These are phyloP conservation scores for Candida mattraensis DNA, from an alignment of 805 yeast genomes.

Conservation along the genomic window DNA sequence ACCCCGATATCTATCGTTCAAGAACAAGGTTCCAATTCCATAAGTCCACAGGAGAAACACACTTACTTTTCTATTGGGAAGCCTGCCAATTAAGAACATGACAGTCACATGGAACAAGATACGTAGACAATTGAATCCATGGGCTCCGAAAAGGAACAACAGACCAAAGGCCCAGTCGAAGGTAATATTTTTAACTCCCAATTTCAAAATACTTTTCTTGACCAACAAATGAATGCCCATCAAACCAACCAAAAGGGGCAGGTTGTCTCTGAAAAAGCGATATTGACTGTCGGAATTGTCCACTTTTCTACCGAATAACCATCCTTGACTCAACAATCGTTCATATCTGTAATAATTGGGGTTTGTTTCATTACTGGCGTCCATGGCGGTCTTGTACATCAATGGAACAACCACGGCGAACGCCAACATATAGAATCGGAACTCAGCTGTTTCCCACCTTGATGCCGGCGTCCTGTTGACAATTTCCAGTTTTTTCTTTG, in stretches of 20 bases:
- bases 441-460: conserved; percentile 78
- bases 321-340: conserved; percentile 69
- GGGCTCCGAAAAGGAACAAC: conserved; percentile 66
- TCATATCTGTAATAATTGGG: conserved; percentile 68
- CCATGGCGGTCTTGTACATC: conserved; percentile 80
- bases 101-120: conserved; percentile 57
- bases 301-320: conserved; percentile 87
- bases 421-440: conserved; percentile 60
- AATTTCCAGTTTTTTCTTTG: conserved; percentile 32
- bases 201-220: conserved; percentile 40
- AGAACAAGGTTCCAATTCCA: conserved; percentile 73
- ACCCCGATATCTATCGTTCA: conserved; percentile 68
- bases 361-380: conserved; percentile 72
- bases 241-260: conserved; percentile 59
- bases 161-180: conserved; percentile 78
- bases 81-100: conserved; percentile 50
- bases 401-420: conserved; percentile 75
- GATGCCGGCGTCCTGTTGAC: conserved; percentile 39
- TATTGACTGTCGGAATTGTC: conserved; percentile 94
- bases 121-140: conserved; percentile 73
- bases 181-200: conserved; percentile 41
- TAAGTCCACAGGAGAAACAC: conserved; percentile 64
- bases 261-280: conserved; percentile 79
- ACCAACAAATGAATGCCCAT: conserved; percentile 52
- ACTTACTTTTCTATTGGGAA: conserved; percentile 38